phyloP scores from a whole-genome alignment of 495 filamentous ascomycete species.

The Xylona heveae region DNA sequence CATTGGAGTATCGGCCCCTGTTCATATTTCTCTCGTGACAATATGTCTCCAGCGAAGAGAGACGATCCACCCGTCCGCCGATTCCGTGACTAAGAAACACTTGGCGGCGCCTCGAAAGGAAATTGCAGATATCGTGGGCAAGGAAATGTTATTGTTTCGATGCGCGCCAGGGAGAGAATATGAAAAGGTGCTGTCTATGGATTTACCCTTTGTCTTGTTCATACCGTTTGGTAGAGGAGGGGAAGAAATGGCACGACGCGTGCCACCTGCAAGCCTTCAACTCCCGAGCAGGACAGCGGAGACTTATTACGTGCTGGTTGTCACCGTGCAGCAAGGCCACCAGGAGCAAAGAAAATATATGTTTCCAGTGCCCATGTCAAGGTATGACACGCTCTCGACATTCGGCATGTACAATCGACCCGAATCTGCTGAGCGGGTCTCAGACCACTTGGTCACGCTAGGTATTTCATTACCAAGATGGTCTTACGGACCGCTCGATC shows the following conservation, averaged over 20 bases:
- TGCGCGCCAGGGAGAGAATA: slow-evolving; percentile 64
- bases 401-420: slow-evolving; percentile 99
- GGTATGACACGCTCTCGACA: slow-evolving; percentile 92
- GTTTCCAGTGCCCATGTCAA: slow-evolving; percentile 74
- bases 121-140: slow-evolving; percentile 77
- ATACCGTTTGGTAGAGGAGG: slow-evolving; percentile 85
- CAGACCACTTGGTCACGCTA: slow-evolving; percentile 81
- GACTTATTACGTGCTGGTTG: slow-evolving; percentile 90
- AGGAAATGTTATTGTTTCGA: slow-evolving; percentile 81
- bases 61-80: slow-evolving; percentile 89
- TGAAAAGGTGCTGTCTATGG: slow-evolving; percentile 88
- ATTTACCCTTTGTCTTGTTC: slow-evolving; percentile 89
- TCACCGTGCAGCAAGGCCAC: slow-evolving; percentile 80
- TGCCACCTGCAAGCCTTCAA: slow-evolving; percentile 83
- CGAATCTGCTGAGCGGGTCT: slow-evolving; percentile 61
- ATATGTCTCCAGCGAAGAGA: slow-evolving; percentile 85
- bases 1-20: slow-evolving; percentile 64
- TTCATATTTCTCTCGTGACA: slow-evolving; percentile 79
- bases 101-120: slow-evolving; percentile 85
- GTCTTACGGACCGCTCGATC: slow-evolving; percentile 92
- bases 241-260: slow-evolving; percentile 66
- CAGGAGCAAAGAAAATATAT: slow-evolving; percentile 71
- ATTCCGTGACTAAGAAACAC: slow-evolving; percentile 80
- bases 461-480: slow-evolving; percentile 81
- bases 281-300: slow-evolving; percentile 81